phyloP scores from a whole-genome alignment of 352 stramenopile genomes.

The Thalassiosira allenii region DNA sequence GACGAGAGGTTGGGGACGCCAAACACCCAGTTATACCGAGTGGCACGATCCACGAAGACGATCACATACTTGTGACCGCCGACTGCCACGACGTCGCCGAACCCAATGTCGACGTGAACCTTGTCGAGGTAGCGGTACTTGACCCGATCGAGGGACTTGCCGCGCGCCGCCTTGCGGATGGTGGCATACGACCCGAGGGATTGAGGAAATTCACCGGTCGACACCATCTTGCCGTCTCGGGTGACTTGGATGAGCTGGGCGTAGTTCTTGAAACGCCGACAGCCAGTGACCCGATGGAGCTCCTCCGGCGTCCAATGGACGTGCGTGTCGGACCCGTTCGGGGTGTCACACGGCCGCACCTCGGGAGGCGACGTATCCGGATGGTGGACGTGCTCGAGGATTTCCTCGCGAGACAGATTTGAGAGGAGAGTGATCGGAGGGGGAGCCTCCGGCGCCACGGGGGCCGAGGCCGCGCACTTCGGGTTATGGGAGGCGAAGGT shows the following conservation, averaged over 20 bases:
- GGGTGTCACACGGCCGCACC: slow-evolving; percentile 29
- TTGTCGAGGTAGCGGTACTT: slow-evolving; percentile 3
- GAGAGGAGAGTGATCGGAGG: not conserved
- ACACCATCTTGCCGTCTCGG: not conserved
- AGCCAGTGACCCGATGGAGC: slow-evolving; percentile 19
- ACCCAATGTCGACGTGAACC: slow-evolving; percentile 36
- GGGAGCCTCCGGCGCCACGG: no score
- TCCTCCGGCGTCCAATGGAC: slow-evolving; percentile 17
- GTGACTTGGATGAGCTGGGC: not conserved
- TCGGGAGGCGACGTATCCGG: not conserved
- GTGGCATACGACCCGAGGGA: slow-evolving; percentile 24
- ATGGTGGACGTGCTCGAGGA: not conserved
- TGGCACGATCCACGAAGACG: slow-evolving; percentile 36
- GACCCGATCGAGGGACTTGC: not conserved
- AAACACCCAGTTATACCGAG: slow-evolving; percentile 36
- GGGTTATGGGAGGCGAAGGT: no score
- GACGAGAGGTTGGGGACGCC: slow-evolving; percentile 2
- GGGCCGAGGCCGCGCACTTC: no score
- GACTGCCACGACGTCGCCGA: slow-evolving; percentile 26
- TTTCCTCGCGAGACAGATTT: not conserved
- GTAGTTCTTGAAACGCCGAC: slow-evolving; percentile 15
- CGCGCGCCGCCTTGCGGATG: slow-evolving; percentile 1
- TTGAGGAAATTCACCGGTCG: not conserved
- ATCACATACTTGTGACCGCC: slow-evolving; percentile 19
- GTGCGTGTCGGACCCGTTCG: slow-evolving; percentile 21